These are phyloP conservation scores for Colletotrichum chrysophilum DNA, from an alignment of 2,329 filamentous ascomycete genomes.

Conservation along the genomic window DNA sequence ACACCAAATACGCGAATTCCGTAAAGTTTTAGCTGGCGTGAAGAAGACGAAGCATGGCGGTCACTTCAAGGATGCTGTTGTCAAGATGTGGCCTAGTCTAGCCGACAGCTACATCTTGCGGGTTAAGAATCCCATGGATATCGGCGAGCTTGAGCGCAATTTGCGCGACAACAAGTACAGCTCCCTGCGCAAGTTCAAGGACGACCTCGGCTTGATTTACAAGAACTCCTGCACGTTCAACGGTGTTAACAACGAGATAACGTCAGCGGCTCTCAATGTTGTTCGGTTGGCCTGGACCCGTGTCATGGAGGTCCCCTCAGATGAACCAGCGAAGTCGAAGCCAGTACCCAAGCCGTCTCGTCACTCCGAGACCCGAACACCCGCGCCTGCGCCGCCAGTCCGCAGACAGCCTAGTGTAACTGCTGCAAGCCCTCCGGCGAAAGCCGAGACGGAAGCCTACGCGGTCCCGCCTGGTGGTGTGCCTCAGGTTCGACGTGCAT, in stretches of 20 bases:
- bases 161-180: slow-evolving; percentile 72
- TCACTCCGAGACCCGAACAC: slow-evolving; percentile 48
- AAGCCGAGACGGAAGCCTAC: slow-evolving; percentile 56
- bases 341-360: slow-evolving; percentile 50
- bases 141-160: slow-evolving; percentile 81
- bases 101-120: slow-evolving; percentile 74
- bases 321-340: slow-evolving; percentile 66
- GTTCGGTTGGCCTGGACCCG: slow-evolving; percentile 61
- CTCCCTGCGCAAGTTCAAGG: slow-evolving; percentile 73
- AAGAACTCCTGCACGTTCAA: slow-evolving; percentile 85
- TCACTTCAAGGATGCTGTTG: slow-evolving; percentile 80
- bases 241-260: slow-evolving; percentile 76
- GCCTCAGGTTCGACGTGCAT: slow-evolving; percentile 85
- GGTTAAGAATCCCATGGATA: slow-evolving; percentile 82
- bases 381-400: slow-evolving; percentile 33
- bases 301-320: slow-evolving; percentile 46
- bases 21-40: slow-evolving; percentile 72
- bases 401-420: slow-evolving; percentile 32
- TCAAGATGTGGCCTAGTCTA: slow-evolving; percentile 75
- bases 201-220: slow-evolving; percentile 79
- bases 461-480: slow-evolving; percentile 79
- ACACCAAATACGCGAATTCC: slow-evolving; percentile 65
- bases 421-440: slow-evolving; percentile 40
- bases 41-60: slow-evolving; percentile 86
- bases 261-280: slow-evolving; percentile 58